A percentile compares a stretch with the other conserved stretches of the same genome.
phyloP scores from a whole-genome alignment of 192 early-diverging fungal genomes.

The Umbelopsis sp. region DNA sequence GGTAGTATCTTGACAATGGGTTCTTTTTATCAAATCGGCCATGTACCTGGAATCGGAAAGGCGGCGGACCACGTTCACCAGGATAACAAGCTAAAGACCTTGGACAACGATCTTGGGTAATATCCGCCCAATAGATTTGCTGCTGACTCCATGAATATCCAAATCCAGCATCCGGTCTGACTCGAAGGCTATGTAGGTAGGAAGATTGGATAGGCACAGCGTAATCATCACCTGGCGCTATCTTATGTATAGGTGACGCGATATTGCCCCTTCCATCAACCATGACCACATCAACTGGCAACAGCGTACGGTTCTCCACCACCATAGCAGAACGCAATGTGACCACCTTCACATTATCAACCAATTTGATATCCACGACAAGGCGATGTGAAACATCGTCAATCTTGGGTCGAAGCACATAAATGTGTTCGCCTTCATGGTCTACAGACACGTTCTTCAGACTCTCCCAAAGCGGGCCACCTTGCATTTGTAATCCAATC shows the following conservation, averaged over 20 bases:
- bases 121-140: constrained; percentile 83
- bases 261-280: constrained; percentile 68
- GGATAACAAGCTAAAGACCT: constrained; percentile 21
- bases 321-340: constrained; percentile 86
- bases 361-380: constrained; percentile 84
- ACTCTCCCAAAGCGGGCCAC: constrained; percentile 86
- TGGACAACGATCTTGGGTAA: constrained; percentile 42
- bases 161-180: constrained; percentile 82
- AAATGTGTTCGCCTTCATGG: constrained; percentile 79
- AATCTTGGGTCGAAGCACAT: constrained; percentile 80
- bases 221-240: constrained; percentile 80
- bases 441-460: constrained; percentile 89
- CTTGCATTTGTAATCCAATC: constrained; percentile 80
- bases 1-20: constrained; percentile 57
- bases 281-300: constrained; percentile 80
- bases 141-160: constrained; percentile 86
- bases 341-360: constrained; percentile 90
- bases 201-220: constrained; percentile 87
- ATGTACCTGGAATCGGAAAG: constrained; percentile 76
- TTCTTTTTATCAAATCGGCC: constrained; percentile 51
- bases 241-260: constrained; percentile 46
- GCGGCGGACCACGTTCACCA: constrained; percentile 32
- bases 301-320: constrained; percentile 78
- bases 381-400: constrained; percentile 80
- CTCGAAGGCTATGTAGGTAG: constrained; percentile 75